phyloP scores from a whole-genome alignment of 768 basidiomycete species.

The Chalciporus piperatus region DNA sequence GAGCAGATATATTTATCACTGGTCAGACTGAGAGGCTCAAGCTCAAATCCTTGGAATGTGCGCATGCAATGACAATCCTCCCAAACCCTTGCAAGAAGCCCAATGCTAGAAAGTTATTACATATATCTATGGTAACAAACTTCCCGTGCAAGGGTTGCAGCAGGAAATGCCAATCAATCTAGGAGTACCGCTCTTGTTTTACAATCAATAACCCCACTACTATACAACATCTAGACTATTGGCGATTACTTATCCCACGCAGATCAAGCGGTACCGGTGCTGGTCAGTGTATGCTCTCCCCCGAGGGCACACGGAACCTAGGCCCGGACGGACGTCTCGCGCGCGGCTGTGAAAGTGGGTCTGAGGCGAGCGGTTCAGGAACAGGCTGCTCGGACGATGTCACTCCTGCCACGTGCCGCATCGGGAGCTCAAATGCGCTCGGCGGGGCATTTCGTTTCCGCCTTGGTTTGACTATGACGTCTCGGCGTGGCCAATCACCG shows the following conservation, averaged over 20 bases:
- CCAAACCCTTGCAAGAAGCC: conserved; percentile 1
- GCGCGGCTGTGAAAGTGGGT: conserved; percentile 19
- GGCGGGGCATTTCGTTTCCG: conserved; percentile 12
- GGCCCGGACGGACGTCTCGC: conserved; percentile 35
- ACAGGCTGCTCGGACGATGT: conserved; percentile 7
- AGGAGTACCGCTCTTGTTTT: too few species aligned
- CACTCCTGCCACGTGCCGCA: background rate
- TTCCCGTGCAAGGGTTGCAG: too few species aligned
- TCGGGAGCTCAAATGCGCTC: conserved; percentile 25
- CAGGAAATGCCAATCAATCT: too few species aligned
- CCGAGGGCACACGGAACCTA: conserved; percentile 20
- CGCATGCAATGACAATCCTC: background rate
- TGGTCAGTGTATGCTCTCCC: conserved; percentile 17
- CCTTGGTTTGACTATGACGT: conserved; percentile 25
- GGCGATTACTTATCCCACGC: conserved; percentile 12
- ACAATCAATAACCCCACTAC: background rate
- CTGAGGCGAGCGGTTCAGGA: background rate
- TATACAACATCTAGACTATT: background rate
- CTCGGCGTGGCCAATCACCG: conserved; percentile 53
- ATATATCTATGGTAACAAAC: too few species aligned
- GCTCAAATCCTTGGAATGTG: too few species aligned
- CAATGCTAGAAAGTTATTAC: background rate
- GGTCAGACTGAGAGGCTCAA: too few species aligned
- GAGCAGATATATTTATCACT: too few species aligned
- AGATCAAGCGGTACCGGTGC: conserved; percentile 14